These are phyloP conservation scores for Plasmodium relictum DNA, from an alignment of 169 alveolate species.

Conservation along the genomic window DNA sequence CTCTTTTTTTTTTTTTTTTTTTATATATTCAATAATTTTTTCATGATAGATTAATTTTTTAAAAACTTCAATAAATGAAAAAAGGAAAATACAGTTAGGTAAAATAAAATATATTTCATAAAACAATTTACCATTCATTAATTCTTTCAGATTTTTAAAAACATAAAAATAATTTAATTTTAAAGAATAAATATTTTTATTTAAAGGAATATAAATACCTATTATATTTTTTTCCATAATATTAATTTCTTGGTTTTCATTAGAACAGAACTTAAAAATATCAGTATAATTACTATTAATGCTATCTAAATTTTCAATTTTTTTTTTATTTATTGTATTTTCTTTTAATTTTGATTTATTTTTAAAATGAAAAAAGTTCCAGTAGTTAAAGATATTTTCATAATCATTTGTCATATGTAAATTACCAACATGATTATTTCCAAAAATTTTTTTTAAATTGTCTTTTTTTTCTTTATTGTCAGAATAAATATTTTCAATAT, in stretches of 20 bases:
- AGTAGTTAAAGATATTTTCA: slow-evolving; percentile 28
- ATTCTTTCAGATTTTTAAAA: slow-evolving; percentile 55
- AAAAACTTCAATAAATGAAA: slow-evolving; percentile 42
- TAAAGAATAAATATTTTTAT: slow-evolving; percentile 54
- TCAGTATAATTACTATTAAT: neutral
- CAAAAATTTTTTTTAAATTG: slow-evolving; percentile 15
- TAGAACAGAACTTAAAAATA: slow-evolving; percentile 59
- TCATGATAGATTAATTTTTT: slow-evolving; percentile 59
- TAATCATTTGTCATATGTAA: slow-evolving; percentile 23
- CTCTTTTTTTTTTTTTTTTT: neutral
- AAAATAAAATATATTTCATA: slow-evolving; percentile 52
- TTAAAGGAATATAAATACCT: slow-evolving; percentile 57
- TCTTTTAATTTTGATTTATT: too few species aligned
- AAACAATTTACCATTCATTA: slow-evolving; percentile 51
- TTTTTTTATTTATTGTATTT: neutral
- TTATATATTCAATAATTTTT: slow-evolving; percentile 18
- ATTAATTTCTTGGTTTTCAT: slow-evolving; percentile 42
- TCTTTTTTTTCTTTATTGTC: slow-evolving; percentile 15
- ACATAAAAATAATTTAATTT: slow-evolving; percentile 52
- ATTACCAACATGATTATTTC: slow-evolving; percentile 35
- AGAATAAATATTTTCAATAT: slow-evolving; percentile 41
- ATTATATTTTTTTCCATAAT: slow-evolving; percentile 56
- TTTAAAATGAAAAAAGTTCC: slow-evolving; percentile 31
- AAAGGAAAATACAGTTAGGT: slow-evolving; percentile 45
- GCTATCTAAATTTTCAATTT: neutral